Conservation (phyloP, 2,329 filamentous ascomycete genomes). For the Apiospora aurea region DNA sequence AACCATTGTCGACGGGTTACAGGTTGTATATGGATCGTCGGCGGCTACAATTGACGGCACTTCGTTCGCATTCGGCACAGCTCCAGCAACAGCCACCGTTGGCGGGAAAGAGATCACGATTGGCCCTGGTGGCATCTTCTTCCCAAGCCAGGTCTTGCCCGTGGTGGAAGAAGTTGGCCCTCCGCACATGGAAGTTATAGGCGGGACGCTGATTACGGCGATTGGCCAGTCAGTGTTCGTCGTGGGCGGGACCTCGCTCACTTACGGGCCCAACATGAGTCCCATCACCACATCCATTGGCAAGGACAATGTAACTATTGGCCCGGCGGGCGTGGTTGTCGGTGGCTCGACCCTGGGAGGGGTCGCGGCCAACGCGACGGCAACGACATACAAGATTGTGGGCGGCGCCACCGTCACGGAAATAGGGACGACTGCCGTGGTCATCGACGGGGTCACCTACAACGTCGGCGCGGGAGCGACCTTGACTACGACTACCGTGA, state of each 20-base stretch:
- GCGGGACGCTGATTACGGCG: constrained; percentile 56
- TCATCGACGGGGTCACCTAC: constrained; percentile 59
- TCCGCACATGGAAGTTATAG: constrained; percentile 54
- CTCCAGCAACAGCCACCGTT: constrained; percentile 45
- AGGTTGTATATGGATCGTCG: constrained; percentile 51
- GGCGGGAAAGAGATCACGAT: constrained; percentile 37
- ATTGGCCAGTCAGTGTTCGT: constrained; percentile 50
- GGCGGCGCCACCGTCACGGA: constrained; percentile 61
- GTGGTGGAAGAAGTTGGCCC: constrained; percentile 44
- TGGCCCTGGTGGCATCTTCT: constrained; percentile 42
- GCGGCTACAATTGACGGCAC: constrained; percentile 51
- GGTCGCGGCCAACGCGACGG: constrained; percentile 41
- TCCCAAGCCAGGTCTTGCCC: constrained; percentile 48
- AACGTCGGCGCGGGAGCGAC: constrained; percentile 55
- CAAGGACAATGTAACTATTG: neutral
- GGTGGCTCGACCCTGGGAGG: constrained; percentile 48
- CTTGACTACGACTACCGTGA: constrained; percentile 50
- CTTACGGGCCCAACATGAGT: constrained; percentile 49
- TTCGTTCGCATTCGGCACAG: constrained; percentile 49
- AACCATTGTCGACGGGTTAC: constrained; percentile 47
- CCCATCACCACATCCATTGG: constrained; percentile 37
- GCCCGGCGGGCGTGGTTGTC: neutral
- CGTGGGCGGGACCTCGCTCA: constrained; percentile 52
- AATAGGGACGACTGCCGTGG: constrained; percentile 54
- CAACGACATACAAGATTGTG: constrained; percentile 54